Conservation (phyloP, 495 filamentous ascomycete species). For the Lophium mytilinum region DNA sequence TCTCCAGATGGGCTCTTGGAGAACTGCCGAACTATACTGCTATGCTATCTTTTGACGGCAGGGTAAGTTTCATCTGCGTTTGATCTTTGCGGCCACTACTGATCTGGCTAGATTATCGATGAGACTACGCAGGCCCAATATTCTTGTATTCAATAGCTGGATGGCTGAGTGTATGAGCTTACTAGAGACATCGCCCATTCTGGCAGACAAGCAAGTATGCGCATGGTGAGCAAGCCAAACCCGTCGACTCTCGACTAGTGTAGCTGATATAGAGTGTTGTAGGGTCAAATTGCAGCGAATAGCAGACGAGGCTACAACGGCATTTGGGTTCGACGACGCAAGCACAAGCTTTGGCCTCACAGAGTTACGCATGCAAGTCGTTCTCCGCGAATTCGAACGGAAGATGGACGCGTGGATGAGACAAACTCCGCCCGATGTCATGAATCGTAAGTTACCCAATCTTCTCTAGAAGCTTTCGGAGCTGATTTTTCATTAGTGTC, state of each 20-base stretch:
- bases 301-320: slow-evolving; percentile 42
- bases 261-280: too few relatives aligned
- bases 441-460: slow-evolving; percentile 17
- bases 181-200: slow-evolving; percentile 37
- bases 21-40: slow-evolving; percentile 36
- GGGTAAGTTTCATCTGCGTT: slow-evolving; percentile 5
- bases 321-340: slow-evolving; percentile 46
- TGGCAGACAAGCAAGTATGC: slow-evolving; percentile 38
- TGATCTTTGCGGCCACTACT: background rate
- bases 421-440: slow-evolving; percentile 33
- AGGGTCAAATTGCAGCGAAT: slow-evolving; percentile 42
- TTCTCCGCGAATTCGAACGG: slow-evolving; percentile 45
- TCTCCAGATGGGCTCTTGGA: slow-evolving; percentile 20
- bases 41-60: slow-evolving; percentile 43
- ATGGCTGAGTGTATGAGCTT: slow-evolving; percentile 41
- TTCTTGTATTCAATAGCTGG: slow-evolving; percentile 46
- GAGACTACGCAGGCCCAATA: slow-evolving; percentile 44
- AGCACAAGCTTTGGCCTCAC: slow-evolving; percentile 38
- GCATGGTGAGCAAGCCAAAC: slow-evolving; percentile 21
- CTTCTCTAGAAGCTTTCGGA: background rate
- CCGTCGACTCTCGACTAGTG: too few relatives aligned
- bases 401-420: slow-evolving; percentile 43
- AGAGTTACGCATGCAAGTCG: slow-evolving; percentile 42
- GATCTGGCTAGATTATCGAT: slow-evolving; percentile 39
- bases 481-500: background rate